These are phyloP conservation scores for Xylariales sp. DNA, from an alignment of 2,329 filamentous ascomycete genomes.

Conservation along the genomic window DNA sequence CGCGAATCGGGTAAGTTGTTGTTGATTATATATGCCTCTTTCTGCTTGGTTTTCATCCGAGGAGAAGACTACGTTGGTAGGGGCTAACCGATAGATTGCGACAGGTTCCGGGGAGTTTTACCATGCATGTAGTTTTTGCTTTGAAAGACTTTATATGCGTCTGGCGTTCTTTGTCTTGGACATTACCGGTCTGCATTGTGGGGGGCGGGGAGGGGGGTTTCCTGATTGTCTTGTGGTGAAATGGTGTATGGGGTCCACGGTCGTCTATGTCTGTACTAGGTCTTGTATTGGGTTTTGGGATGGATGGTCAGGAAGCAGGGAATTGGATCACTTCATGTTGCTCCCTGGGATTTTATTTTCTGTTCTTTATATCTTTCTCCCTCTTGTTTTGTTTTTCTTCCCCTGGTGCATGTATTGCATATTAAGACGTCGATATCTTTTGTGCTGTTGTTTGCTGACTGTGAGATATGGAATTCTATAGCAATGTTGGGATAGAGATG, in stretches of 20 bases:
- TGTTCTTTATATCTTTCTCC: not conserved
- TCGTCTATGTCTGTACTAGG: not conserved
- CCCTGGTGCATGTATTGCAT: not conserved
- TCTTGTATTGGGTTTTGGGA: not conserved
- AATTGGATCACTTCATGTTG: slow-evolving; percentile 1
- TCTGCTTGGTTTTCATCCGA: not conserved
- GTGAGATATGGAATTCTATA: no score
- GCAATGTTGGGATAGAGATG: no score
- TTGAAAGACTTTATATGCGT: slow-evolving; percentile 4
- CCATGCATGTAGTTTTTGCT: slow-evolving; percentile 1
- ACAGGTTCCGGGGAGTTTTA: slow-evolving; percentile 2
- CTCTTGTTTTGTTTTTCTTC: not conserved
- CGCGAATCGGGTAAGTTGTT: slow-evolving; percentile 17
- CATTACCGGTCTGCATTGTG: not conserved
- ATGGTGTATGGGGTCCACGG: not conserved
- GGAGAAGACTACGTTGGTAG: not conserved
- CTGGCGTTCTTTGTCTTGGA: not conserved
- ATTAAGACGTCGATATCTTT: no score
- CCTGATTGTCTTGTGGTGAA: not conserved
- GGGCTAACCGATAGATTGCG: not conserved
- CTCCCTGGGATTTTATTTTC: not conserved
- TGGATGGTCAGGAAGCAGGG: not conserved
- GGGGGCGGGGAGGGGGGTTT: not conserved
- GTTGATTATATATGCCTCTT: not conserved
- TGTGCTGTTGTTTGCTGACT: no score